Base-by-base conservation (phyloP, 1,284 basidiomycete genomes). In the Sanghuangporus weigelae region DNA sequence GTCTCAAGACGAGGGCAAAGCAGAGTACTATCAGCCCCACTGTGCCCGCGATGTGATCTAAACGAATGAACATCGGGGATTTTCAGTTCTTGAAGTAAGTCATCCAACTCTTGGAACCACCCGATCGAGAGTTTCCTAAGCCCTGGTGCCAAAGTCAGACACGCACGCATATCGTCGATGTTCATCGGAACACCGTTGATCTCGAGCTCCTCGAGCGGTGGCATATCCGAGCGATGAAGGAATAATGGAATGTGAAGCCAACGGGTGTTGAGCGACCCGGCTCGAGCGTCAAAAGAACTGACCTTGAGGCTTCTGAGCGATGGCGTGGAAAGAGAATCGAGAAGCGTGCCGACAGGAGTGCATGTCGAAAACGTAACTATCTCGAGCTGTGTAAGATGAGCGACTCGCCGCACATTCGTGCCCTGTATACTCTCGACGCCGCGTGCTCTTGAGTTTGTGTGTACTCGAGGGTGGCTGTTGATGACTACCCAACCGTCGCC, bases 401-500 rank as follows among this genome's bases (percentile, higher is more conserved):
- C 8, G 31, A 54, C 31, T 7, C 11, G 8, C 23, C 31, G 36
- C 8, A 54, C 16, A 16, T 54, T 12, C 6, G 4, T 51, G 35
- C 19, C 23, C 1, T 14, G 14, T 21, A 57, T 44, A n/a, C 26
- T 31, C 26, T 31, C 26, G 26, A 31, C 10, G 10, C 7, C 40
- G 10, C 35, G n/a, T 38, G 23, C 39, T 31, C 21, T 2, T 23
- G 19, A 35, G 19, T 5, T 53, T 7, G 53, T 16, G 8, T 31
- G 7, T n/a, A 16, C 38, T 36, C 16, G n/a, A 21, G 7, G 10
- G 35, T 3, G 56, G 7, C 19, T 40, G 35, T 57, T 40, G 38
- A 57, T 11, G 39, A 57, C n/a, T 39, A 57, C 56, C 56, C 56
- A 57, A 7, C 44, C 56, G 7, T 42, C 56, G n/a, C 40, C 55